Conservation (phyloP, 495 filamentous ascomycete species). For the Penicillium argentinense region DNA sequence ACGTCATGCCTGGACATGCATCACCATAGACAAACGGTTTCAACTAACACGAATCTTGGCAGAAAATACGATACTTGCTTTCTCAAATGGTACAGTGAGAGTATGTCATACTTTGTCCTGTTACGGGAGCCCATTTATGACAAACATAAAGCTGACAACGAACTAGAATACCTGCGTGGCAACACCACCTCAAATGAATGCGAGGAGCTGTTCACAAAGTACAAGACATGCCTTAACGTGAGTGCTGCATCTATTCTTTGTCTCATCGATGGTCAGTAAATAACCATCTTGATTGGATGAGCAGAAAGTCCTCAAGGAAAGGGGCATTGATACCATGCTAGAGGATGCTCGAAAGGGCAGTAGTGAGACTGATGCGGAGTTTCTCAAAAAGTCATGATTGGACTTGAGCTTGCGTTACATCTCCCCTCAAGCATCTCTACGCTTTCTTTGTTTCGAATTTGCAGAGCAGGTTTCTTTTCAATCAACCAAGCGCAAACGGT, state of each 20-base stretch:
- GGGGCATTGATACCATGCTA: slow-evolving; percentile 82
- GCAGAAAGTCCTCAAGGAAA: slow-evolving; percentile 77
- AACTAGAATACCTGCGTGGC: slow-evolving; percentile 78
- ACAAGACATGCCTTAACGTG: slow-evolving; percentile 78
- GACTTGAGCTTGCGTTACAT: neutral
- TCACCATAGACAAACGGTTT: no score
- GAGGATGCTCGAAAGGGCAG: slow-evolving; percentile 81
- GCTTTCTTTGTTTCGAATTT: slow-evolving; percentile 1
- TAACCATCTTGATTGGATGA: neutral
- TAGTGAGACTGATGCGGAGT: slow-evolving; percentile 73
- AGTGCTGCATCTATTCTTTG: slow-evolving; percentile 22
- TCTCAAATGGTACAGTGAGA: slow-evolving; percentile 95
- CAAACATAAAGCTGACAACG: slow-evolving; percentile 10
- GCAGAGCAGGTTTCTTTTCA: neutral
- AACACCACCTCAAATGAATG: slow-evolving; percentile 81
- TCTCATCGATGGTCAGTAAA: neutral
- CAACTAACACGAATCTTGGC: slow-evolving; percentile 18
- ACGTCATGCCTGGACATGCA: slow-evolving; percentile 5
- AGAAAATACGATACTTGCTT: slow-evolving; percentile 92
- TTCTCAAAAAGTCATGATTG: slow-evolving; percentile 52
- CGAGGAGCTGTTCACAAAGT: slow-evolving; percentile 77
- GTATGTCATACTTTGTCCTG: slow-evolving; percentile 48
- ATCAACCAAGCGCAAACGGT: no score
- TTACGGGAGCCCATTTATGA: neutral
- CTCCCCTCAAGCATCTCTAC: slow-evolving; percentile 3